Conservation (phyloP, 2,329 filamentous ascomycete species). For the Raffaelea deltoideospora region DNA sequence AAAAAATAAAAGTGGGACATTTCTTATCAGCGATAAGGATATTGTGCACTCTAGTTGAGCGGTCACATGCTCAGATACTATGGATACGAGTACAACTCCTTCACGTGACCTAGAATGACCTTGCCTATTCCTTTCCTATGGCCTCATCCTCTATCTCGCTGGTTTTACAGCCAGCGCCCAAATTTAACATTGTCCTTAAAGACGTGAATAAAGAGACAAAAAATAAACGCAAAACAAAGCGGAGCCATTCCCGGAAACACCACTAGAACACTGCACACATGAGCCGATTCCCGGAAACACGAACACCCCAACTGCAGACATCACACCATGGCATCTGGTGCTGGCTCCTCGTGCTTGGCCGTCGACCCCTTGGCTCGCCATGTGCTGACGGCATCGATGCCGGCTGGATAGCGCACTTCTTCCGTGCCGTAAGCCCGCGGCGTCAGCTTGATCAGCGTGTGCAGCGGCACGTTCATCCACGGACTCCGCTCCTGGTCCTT, state of each 20-base stretch:
- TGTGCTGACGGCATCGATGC: slow-evolving; percentile 91
- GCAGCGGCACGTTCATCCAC: slow-evolving; percentile 97
- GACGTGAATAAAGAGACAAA: not conserved
- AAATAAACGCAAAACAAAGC: not conserved
- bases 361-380: slow-evolving; percentile 90
- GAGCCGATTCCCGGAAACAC: too few species aligned
- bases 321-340: slow-evolving; percentile 14
- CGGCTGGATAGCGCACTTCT: slow-evolving; percentile 72
- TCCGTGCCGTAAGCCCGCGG: slow-evolving; percentile 88
- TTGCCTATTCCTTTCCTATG: not conserved
- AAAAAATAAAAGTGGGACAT: too few species aligned
- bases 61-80: too few species aligned
- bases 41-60: too few species aligned
- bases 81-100: too few species aligned
- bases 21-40: too few species aligned
- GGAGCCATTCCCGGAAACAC: too few species aligned
- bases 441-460: slow-evolving; percentile 92
- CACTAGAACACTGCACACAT: too few species aligned
- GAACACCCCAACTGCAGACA: not conserved
- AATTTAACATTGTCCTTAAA: not conserved
- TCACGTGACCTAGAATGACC: too few species aligned
- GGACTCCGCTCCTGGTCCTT: slow-evolving; percentile 83
- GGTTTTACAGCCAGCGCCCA: too few species aligned
- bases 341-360: slow-evolving; percentile 66
- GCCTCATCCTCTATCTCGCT: not conserved